Evolutionary conservation across 73 alveolate genomes (phyloP).

Genomic region (Tetrahymena borealis): DNA sequence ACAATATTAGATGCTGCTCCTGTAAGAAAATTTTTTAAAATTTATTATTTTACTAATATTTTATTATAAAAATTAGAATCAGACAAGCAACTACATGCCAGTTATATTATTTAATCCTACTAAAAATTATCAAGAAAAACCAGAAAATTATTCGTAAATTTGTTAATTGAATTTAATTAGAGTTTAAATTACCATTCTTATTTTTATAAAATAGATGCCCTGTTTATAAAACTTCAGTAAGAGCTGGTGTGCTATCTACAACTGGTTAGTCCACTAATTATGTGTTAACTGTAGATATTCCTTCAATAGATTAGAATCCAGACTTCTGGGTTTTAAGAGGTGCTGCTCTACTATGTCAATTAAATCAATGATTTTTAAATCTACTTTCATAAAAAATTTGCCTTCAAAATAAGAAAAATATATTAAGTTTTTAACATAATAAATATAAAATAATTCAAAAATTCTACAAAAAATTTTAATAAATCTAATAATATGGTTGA

Average conservation of each 20-base stretch:
- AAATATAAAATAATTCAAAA: no score
- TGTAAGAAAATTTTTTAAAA: constrained; percentile 64
- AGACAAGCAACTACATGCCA: constrained; percentile 71
- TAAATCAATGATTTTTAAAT: constrained; percentile 61
- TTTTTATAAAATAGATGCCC: constrained; percentile 73
- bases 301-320: constrained; percentile 80
- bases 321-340: constrained; percentile 80
- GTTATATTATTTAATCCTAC: constrained; percentile 84
- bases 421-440: no score
- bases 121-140: constrained; percentile 80
- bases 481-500: no score
- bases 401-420: no score
- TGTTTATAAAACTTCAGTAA: constrained; percentile 86
- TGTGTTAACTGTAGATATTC: constrained; percentile 70
- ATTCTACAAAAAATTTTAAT: no score
- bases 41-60: not conserved
- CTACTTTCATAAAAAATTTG: no score
- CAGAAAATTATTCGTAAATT: constrained; percentile 35
- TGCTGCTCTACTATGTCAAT: constrained; percentile 74
- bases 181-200: not conserved
- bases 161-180: not conserved
- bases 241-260: constrained; percentile 95
- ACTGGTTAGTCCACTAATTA: constrained; percentile 97
- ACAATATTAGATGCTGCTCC: constrained; percentile 69
- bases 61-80: not conserved